Evolutionary conservation across 1,139 yeast species (phyloP).

Genomic region (Sporopachydermia cereana): DNA sequence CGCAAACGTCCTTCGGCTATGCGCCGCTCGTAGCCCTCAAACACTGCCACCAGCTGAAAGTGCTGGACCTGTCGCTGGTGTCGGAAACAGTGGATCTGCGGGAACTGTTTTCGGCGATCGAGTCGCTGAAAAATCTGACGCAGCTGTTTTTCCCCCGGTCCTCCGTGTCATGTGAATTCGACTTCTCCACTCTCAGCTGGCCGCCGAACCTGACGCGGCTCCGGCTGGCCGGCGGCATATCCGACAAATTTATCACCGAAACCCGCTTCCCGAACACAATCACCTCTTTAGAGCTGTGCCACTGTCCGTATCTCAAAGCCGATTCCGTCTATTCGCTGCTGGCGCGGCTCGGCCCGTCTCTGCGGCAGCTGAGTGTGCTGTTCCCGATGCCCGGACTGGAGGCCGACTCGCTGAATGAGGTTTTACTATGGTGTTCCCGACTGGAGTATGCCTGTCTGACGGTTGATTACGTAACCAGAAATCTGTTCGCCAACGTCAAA

Average conservation of each 20-base stretch:
- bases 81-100: conserved; percentile 81
- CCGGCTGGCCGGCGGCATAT: conserved; percentile 79
- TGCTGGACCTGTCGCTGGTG: conserved; percentile 75
- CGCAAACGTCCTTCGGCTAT: conserved; percentile 89
- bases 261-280: conserved; percentile 65
- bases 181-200: conserved; percentile 47
- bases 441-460: conserved; percentile 50
- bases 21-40: conserved; percentile 76
- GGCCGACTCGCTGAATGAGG: conserved; percentile 58
- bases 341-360: conserved; percentile 49
- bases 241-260: conserved; percentile 60
- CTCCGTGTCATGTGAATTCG: conserved; percentile 56
- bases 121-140: conserved; percentile 47
- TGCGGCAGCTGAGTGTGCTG: conserved; percentile 52
- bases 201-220: conserved; percentile 64
- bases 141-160: conserved; percentile 83
- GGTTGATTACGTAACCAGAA: conserved; percentile 67
- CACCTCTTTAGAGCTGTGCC: conserved; percentile 64
- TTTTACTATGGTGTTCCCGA: conserved; percentile 68
- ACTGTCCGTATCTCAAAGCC: conserved; percentile 63
- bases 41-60: conserved; percentile 49
- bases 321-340: conserved; percentile 50
- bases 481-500: conserved; percentile 22
- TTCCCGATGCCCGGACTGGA: conserved; percentile 83
- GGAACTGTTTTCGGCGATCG: conserved; percentile 67